A percentile compares a stretch with the other conserved stretches of the same genome.
These are phyloP conservation scores for Scedosporium aurantiacum DNA, from an alignment of 2,329 filamentous ascomycete genomes.

Conservation along the genomic window DNA sequence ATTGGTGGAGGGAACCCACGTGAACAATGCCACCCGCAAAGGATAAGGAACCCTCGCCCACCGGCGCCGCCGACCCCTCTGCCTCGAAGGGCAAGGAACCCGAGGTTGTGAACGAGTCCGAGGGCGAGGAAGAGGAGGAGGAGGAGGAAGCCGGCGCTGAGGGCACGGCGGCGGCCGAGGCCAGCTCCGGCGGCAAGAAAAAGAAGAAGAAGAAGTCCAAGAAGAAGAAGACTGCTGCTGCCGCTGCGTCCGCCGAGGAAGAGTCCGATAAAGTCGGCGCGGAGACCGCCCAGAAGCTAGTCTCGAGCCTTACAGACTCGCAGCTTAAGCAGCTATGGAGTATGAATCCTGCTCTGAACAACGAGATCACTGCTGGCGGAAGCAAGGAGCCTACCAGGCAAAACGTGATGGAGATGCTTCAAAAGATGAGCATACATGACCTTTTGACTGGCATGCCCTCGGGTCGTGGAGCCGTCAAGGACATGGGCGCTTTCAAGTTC, in stretches of 20 bases:
- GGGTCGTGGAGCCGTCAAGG: constrained; percentile 80
- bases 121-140: constrained; percentile 26
- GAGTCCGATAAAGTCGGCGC: constrained; percentile 15
- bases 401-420: constrained; percentile 40
- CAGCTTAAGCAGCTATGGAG: constrained; percentile 56
- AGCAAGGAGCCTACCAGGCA: constrained; percentile 25
- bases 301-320: constrained; percentile 41
- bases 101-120: constrained; percentile 33
- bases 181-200: constrained; percentile 14
- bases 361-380: constrained; percentile 33
- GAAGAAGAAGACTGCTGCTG: constrained; percentile 52
- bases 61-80: constrained; percentile 16
- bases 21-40: not conserved
- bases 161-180: constrained; percentile 15
- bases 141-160: constrained; percentile 24
- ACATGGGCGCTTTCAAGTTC: constrained; percentile 97
- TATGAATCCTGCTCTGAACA: constrained; percentile 61
- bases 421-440: constrained; percentile 56
- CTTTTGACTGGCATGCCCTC: constrained; percentile 66
- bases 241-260: constrained; percentile 32
- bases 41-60: constrained; percentile 17
- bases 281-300: constrained; percentile 34
- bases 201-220: constrained; percentile 54
- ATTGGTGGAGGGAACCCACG: not conserved
- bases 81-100: constrained; percentile 30